Evolutionary conservation across 352 stramenopile genomes (phyloP), one percentile per base, ranked within the genome.

Genomic region (Pythium monospermum): DNA sequence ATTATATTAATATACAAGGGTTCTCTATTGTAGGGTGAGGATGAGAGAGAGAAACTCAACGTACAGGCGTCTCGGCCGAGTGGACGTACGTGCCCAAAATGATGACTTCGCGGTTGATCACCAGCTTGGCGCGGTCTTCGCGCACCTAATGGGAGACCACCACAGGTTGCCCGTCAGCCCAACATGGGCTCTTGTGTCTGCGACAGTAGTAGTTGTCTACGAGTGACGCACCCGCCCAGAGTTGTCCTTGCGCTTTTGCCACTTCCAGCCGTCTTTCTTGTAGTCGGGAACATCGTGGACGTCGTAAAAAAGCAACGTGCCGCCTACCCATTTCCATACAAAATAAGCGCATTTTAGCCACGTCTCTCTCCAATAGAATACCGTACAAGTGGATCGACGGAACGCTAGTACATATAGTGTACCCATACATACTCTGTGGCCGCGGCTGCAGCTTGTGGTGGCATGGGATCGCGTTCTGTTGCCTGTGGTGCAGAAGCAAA

Each of bases 181-280:
- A 6, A 41, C 5, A 4, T 0, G 15, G 16, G 2, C 19, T n/a
- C n/a, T 31, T 45, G n/a, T 18, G 23, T 11, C 22, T 35, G 23
- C 25, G 28, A 26, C 22, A 19, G 11, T 42, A 18, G 18, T 13
- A 16, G 7, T n/a, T n/a, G 12, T 33, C 27, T 10, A n/a, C 1
- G 40, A 37, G 11, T 10, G 18, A 37, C 57, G 48, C 59, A 87
- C 81, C 30, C 77, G 74, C 56, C 69, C 83, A 15, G 69, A 84
- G 45, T 86, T 79, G 58, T 91, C 83, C 59, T 91, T 94, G 36
- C 83, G 79, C 59, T 91, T 91, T 53, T 91, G 83, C 83, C 83
- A 94, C 5, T 53, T 71, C 80, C 81, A 94, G 4, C 83, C 83
- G 58, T 94, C 83, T 44, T 88, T 89, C 67, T 91, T 94, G 58